Percentiles rank a stretch among this genome's conserved stretches.
phyloP scores from a whole-genome alignment of 306 rosid genomes.

The Vigna nakashimae region DNA sequence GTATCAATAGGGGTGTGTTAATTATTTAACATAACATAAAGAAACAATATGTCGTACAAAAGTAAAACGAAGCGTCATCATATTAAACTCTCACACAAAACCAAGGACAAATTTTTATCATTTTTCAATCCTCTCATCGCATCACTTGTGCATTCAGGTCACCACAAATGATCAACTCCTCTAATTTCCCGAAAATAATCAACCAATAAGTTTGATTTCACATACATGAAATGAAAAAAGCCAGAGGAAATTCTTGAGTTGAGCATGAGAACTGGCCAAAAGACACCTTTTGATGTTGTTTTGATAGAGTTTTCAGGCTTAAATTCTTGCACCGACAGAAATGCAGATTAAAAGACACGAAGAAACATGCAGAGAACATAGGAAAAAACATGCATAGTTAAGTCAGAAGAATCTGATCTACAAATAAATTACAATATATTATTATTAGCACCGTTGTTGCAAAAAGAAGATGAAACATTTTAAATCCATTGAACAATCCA shows the following conservation, averaged over 20 bases:
- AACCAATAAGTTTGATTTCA: constrained; percentile 20
- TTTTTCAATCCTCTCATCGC: background rate
- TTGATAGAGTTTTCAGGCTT: background rate
- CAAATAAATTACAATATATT: background rate
- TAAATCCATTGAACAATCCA: background rate
- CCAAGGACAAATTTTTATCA: background rate
- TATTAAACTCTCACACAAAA: constrained; percentile 6
- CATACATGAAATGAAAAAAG: background rate
- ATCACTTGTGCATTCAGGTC: background rate
- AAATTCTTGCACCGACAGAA: background rate
- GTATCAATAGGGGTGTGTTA: background rate
- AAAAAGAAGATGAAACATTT: constrained; percentile 4
- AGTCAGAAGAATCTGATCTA: background rate
- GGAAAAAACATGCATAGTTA: background rate
- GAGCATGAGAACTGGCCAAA: background rate
- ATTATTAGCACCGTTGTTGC: background rate
- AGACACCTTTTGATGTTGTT: background rate
- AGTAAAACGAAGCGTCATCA: background rate
- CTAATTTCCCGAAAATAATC: constrained; percentile 2
- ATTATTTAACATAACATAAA: background rate
- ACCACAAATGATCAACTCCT: constrained; percentile 20
- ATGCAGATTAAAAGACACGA: background rate
- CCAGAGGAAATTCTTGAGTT: constrained; percentile 5
- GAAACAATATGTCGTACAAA: background rate
- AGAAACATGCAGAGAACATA: background rate